These are phyloP conservation scores for Penicillium fuscoglaucum DNA, from an alignment of 2,329 filamentous ascomycete species.

Conservation along the genomic window DNA sequence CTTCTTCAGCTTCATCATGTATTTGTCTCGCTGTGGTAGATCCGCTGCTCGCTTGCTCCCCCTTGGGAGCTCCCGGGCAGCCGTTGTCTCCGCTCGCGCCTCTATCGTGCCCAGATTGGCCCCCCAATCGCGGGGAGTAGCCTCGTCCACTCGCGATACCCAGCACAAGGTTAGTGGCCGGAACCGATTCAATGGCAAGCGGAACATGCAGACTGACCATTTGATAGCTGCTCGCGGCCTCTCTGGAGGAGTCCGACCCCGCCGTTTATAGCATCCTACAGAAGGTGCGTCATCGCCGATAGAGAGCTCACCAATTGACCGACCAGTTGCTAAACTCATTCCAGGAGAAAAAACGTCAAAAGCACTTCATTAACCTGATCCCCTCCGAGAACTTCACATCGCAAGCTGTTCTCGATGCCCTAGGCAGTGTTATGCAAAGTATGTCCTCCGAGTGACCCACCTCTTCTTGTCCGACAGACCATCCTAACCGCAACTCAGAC, in stretches of 20 bases:
- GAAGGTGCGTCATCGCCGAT: conserved; percentile 61
- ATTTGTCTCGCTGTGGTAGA: conserved; percentile 40
- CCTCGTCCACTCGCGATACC: conserved; percentile 40
- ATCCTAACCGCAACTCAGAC: conserved; percentile 56
- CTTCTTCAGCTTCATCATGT: conserved; percentile 28
- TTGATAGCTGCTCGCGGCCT: conserved; percentile 70
- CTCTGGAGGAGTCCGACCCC: conserved; percentile 82
- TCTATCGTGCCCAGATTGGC: conserved; percentile 24
- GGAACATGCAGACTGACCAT: conserved; percentile 11
- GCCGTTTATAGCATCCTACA: conserved; percentile 85
- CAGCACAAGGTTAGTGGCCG: conserved; percentile 42
- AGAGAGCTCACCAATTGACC: conserved; percentile 8
- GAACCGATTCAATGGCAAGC: background rate
- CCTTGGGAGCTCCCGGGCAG: conserved; percentile 28
- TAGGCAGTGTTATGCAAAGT: conserved; percentile 96
- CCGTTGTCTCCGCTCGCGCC: conserved; percentile 24
- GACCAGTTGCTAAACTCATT: conserved; percentile 18
- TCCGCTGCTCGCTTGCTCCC: conserved; percentile 36
- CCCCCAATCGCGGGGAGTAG: conserved; percentile 39
- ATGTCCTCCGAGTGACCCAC: conserved; percentile 37
- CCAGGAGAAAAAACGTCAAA: conserved; percentile 92
- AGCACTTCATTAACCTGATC: conserved; percentile 97
- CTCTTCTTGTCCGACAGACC: background rate
- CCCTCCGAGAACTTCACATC: conserved; percentile 96
- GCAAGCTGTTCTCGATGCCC: conserved; percentile 84